A percentile compares a stretch with the other conserved stretches of the same genome.
These are phyloP conservation scores for Hypoxylon lienhwacheense DNA, from an alignment of 495 filamentous ascomycete genomes.

Conservation along the genomic window DNA sequence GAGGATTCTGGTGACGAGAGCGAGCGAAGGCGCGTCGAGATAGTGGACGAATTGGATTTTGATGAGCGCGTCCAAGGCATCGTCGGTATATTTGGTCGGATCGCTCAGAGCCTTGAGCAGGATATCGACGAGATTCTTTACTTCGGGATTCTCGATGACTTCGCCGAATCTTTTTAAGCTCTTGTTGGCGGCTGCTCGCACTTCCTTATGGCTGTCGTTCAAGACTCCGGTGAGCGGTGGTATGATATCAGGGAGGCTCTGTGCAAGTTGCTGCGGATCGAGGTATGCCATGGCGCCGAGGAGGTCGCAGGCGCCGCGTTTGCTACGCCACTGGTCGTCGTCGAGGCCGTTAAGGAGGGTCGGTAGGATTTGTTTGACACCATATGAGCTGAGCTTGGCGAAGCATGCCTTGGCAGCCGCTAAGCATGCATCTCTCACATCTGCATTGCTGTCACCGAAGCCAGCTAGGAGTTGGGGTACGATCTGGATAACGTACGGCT, in stretches of 20 bases:
- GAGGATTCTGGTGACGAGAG: slow-evolving; percentile 90
- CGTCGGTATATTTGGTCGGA: slow-evolving; percentile 95
- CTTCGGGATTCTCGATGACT: slow-evolving; percentile 96
- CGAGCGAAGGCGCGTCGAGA: slow-evolving; percentile 90
- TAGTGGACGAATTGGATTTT: slow-evolving; percentile 97
- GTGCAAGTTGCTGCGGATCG: slow-evolving; percentile 88
- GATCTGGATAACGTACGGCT: slow-evolving; percentile 94
- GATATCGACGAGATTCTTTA: slow-evolving; percentile 85
- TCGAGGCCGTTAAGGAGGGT: slow-evolving; percentile 91
- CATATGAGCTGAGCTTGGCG: slow-evolving; percentile 87
- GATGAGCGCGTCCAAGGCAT: slow-evolving; percentile 89
- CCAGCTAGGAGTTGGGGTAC: slow-evolving; percentile 85
- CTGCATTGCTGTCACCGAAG: slow-evolving; percentile 84
- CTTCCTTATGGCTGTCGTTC: slow-evolving; percentile 98
- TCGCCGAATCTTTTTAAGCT: slow-evolving; percentile 97
- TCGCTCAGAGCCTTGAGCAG: slow-evolving; percentile 96
- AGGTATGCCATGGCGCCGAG: slow-evolving; percentile 98
- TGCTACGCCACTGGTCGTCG: slow-evolving; percentile 95
- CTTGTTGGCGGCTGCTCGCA: slow-evolving; percentile 85
- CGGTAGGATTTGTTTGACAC: slow-evolving; percentile 91
- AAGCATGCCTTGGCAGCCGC: slow-evolving; percentile 95
- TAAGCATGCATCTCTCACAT: slow-evolving; percentile 89
- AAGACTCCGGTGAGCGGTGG: slow-evolving; percentile 89
- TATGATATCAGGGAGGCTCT: slow-evolving; percentile 93
- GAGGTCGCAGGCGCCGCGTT: slow-evolving; percentile 95